Evolutionary conservation across 352 stramenopile genomes (phyloP).

Genomic region (Pythium rhizo-oryzae): DNA sequence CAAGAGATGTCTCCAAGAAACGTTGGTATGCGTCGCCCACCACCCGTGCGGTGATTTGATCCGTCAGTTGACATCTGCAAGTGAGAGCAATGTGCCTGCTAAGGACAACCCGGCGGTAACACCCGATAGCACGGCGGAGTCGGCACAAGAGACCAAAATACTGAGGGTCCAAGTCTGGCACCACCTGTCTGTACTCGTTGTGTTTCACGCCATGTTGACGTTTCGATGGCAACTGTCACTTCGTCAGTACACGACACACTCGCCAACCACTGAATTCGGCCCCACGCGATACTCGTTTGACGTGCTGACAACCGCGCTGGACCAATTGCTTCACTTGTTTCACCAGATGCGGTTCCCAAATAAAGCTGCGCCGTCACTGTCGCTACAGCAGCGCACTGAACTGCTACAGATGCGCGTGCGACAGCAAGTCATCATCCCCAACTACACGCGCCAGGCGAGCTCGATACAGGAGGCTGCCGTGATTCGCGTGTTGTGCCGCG

Average conservation of each 20-base stretch:
- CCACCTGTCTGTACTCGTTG: constrained; percentile 40
- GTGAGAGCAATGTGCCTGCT: background rate
- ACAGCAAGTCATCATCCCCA: constrained; percentile 24
- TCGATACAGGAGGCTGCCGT: constrained; percentile 10
- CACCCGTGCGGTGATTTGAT: constrained; percentile 28
- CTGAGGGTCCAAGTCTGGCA: constrained; percentile 27
- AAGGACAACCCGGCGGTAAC: background rate
- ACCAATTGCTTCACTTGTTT: constrained; percentile 23
- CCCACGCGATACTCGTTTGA: constrained; percentile 17
- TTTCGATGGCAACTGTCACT: constrained; percentile 30
- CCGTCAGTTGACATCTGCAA: constrained; percentile 1
- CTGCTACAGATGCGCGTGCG: constrained; percentile 1
- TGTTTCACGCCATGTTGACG: constrained; percentile 44
- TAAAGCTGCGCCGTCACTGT: background rate
- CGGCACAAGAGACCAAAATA: background rate
- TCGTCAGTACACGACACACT: constrained; percentile 10
- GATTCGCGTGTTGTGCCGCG: constrained; percentile 14
- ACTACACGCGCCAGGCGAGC: constrained; percentile 17
- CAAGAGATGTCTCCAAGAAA: constrained; percentile 43
- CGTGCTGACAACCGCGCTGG: constrained; percentile 23
- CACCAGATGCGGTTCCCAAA: constrained; percentile 1
- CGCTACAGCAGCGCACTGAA: background rate
- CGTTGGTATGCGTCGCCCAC: constrained; percentile 43
- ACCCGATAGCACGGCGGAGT: constrained; percentile 3
- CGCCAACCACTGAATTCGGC: background rate